Evolutionary conservation across 352 stramenopile genomes (phyloP).

Genomic region (Pythium sp.): DNA sequence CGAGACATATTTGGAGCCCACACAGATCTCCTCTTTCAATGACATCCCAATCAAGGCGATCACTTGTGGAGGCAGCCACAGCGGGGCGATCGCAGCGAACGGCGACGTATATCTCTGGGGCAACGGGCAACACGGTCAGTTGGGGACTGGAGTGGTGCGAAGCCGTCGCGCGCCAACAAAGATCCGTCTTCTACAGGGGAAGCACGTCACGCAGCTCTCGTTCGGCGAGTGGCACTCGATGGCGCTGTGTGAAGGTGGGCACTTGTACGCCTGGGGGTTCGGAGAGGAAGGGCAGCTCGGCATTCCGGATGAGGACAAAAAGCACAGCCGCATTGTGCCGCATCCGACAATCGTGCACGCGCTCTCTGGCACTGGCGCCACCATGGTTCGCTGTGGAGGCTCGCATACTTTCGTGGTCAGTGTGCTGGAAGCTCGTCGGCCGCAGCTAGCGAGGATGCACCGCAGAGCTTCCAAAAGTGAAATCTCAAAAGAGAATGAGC

Average conservation of each 20-base stretch:
- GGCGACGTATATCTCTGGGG: constrained; percentile 65
- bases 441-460: constrained; percentile 44
- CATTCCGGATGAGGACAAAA: constrained; percentile 40
- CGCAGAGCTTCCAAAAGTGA: constrained; percentile 31
- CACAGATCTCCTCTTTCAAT: constrained; percentile 29
- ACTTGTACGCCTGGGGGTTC: constrained; percentile 65
- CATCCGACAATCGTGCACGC: constrained; percentile 46
- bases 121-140: constrained; percentile 50
- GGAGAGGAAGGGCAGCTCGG: constrained; percentile 70
- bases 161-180: constrained; percentile 39
- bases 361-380: constrained; percentile 56
- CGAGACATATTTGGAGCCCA: constrained; percentile 44
- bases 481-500: constrained; percentile 25
- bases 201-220: constrained; percentile 42
- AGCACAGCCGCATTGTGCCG: constrained; percentile 35
- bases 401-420: constrained; percentile 69
- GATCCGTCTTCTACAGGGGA: constrained; percentile 43
- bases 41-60: constrained; percentile 35
- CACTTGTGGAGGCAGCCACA: constrained; percentile 59
- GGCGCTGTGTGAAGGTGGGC: constrained; percentile 50
- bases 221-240: constrained; percentile 76
- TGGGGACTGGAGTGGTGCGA: constrained; percentile 38
- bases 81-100: constrained; percentile 35
- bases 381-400: constrained; percentile 48
- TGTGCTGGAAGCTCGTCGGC: constrained; percentile 47